Evolutionary conservation across 83 land plant genomes (phyloP), one percentile per base, ranked within the genome.

Genomic region (Diphasiastrum complanatum): DNA sequence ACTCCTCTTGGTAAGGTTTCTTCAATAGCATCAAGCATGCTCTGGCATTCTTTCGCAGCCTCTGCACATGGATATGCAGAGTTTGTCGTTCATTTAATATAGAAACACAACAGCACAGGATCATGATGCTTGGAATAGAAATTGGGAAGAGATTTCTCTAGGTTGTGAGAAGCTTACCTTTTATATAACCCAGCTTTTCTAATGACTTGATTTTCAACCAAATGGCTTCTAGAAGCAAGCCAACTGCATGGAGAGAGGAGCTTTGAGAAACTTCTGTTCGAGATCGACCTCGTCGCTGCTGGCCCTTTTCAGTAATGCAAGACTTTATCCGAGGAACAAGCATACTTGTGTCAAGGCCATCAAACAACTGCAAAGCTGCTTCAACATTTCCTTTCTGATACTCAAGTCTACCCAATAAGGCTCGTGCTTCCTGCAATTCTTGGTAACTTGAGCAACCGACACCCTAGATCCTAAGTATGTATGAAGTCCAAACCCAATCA

Each of bases 341-440:
- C 16, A 75, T 50, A 61, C 64, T 61, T 31, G 80, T 70, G 51
- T 93, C 86, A 45, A 93, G 89, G 19, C 96, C 96, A 52, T 86
- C 89, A 73, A 93, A 86, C 10, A 85, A 89, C 70, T 83, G 87
- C 2, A 93, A 67, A 22, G 92, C 99, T 32, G 85, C 99, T 75
- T 93, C 88, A 2, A 82, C 45, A 60, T 93, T 93, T 55, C 99
- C 99, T 61, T 81, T 83, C 27, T 89, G 96, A 70, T 89, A 89
- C 71, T 93, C 92, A 18, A 81, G 75, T 60, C 99, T 80, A 45
- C 99, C 96, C 33, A 89, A 59, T 51, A 89, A 63, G n/a, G 99
- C 96, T 54, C 96, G 87, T 22, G 96, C 96, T 78, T 91, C 95
- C 97, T 91, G 73, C n/a, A 29, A 12, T 5, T 33, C 8, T n/a